These are phyloP conservation scores for Candida caryicola DNA, from an alignment of 805 yeast genomes.

Conservation along the genomic window DNA sequence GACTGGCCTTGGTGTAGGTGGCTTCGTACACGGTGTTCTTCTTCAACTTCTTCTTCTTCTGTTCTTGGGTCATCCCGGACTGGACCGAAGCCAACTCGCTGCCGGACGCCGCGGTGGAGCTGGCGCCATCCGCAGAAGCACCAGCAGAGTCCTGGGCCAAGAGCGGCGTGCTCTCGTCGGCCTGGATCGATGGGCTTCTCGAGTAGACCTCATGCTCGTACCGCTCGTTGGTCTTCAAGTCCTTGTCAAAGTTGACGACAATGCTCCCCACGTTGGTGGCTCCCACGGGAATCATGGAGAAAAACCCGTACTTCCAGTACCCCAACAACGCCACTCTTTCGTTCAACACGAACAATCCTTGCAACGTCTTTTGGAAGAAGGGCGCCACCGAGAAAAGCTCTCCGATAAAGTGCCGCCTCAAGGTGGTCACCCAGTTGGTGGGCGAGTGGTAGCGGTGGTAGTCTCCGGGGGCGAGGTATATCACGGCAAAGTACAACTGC, in stretches of 20 bases:
- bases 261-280: slow-evolving; percentile 98
- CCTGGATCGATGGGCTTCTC: slow-evolving; percentile 14
- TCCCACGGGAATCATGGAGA: slow-evolving; percentile 98
- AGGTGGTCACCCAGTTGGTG: slow-evolving; percentile 88
- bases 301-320: slow-evolving; percentile 94
- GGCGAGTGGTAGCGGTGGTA: slow-evolving; percentile 98
- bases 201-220: slow-evolving; percentile 49
- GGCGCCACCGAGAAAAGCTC: slow-evolving; percentile 96
- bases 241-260: slow-evolving; percentile 85
- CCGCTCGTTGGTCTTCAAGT: slow-evolving; percentile 76
- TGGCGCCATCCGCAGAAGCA: not conserved
- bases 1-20: slow-evolving; percentile 77
- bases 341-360: slow-evolving; percentile 83
- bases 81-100: too few relatives aligned
- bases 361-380: slow-evolving; percentile 83
- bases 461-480: slow-evolving; percentile 96
- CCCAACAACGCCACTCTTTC: slow-evolving; percentile 96
- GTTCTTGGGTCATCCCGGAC: slow-evolving; percentile 1
- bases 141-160: slow-evolving; percentile 14
- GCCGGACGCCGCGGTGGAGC: slow-evolving; percentile 10
- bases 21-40: slow-evolving; percentile 93
- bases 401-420: slow-evolving; percentile 94
- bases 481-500: slow-evolving; percentile 80
- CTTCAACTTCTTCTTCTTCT: slow-evolving; percentile 39
- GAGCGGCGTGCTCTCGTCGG: slow-evolving; percentile 33